phyloP scores from a whole-genome alignment of 352 stramenopile genomes.

The Globisporangium heterothallicum region DNA sequence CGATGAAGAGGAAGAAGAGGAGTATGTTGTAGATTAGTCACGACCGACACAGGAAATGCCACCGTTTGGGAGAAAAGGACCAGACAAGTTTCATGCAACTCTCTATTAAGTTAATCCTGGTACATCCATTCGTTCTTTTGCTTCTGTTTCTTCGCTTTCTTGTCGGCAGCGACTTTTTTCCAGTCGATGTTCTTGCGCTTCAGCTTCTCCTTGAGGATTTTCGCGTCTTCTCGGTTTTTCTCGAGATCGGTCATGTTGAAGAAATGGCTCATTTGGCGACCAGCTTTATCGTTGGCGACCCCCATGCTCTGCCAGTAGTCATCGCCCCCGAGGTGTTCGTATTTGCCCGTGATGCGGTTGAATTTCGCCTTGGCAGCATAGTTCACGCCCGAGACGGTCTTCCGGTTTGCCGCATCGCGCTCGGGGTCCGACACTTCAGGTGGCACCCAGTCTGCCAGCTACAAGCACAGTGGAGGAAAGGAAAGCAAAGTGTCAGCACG shows the following conservation, averaged over 20 bases:
- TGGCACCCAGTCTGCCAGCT: slow-evolving; percentile 79
- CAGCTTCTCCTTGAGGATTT: slow-evolving; percentile 69
- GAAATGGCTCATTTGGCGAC: slow-evolving; percentile 84
- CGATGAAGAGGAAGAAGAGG: slow-evolving; percentile 54
- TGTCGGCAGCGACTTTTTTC: slow-evolving; percentile 80
- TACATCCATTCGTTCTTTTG: slow-evolving; percentile 85
- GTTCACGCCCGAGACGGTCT: slow-evolving; percentile 52
- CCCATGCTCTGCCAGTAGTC: slow-evolving; percentile 62
- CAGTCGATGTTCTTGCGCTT: slow-evolving; percentile 86
- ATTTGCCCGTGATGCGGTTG: slow-evolving; percentile 71
- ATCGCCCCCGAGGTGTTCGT: slow-evolving; percentile 57
- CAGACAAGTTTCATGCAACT: background rate
- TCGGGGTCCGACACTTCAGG: slow-evolving; percentile 31
- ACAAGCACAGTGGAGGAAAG: too few species aligned
- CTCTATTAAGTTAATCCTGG: slow-evolving; percentile 35
- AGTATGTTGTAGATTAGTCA: slow-evolving; percentile 78
- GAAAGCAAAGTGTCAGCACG: background rate
- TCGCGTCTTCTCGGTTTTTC: slow-evolving; percentile 76
- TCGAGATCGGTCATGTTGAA: slow-evolving; percentile 78
- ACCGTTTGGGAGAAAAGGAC: too few species aligned
- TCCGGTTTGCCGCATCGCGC: slow-evolving; percentile 11
- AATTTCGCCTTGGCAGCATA: slow-evolving; percentile 75
- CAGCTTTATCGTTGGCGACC: slow-evolving; percentile 59
- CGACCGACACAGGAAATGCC: too few species aligned
- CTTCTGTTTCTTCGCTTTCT: slow-evolving; percentile 85